These are phyloP conservation scores for Cyamopsis tetragonoloba DNA, from an alignment of 306 rosid genomes.

Conservation along the genomic window DNA sequence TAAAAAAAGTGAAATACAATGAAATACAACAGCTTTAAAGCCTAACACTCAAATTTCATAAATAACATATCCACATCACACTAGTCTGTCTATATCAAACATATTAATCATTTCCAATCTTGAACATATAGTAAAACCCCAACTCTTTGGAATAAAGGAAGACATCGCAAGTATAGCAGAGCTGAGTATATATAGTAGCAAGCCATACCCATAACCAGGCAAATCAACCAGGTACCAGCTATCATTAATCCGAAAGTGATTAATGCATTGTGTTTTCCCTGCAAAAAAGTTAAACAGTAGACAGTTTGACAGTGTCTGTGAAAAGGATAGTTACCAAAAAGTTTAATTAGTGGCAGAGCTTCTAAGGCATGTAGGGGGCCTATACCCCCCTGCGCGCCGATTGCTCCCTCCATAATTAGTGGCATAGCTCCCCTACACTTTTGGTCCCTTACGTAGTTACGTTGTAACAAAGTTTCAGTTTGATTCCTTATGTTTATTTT, in stretches of 20 bases:
- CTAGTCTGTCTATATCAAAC: neutral
- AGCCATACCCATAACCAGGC: conserved; percentile 95
- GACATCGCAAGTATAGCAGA: neutral
- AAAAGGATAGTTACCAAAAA: neutral
- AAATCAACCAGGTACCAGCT: conserved; percentile 96
- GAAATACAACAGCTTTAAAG: neutral
- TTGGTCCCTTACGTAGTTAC: too few relatives aligned
- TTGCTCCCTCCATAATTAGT: too few relatives aligned
- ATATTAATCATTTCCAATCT: neutral
- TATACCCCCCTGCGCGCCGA: too few relatives aligned
- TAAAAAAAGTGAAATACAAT: neutral
- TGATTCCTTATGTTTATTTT: too few relatives aligned
- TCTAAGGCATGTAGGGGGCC: too few relatives aligned
- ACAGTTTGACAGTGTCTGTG: neutral
- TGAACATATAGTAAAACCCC: neutral
- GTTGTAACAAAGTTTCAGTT: too few relatives aligned
- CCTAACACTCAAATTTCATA: neutral
- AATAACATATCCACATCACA: neutral
- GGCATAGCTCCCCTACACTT: too few relatives aligned
- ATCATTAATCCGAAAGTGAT: conserved; percentile 88
- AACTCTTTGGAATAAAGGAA: neutral
- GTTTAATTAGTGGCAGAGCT: too few relatives aligned
- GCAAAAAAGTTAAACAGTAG: conserved; percentile 5
- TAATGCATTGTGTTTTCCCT: conserved; percentile 98
- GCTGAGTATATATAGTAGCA: neutral